phyloP scores from a whole-genome alignment of 768 basidiomycete genomes.

The Exsudoporus frostii region DNA sequence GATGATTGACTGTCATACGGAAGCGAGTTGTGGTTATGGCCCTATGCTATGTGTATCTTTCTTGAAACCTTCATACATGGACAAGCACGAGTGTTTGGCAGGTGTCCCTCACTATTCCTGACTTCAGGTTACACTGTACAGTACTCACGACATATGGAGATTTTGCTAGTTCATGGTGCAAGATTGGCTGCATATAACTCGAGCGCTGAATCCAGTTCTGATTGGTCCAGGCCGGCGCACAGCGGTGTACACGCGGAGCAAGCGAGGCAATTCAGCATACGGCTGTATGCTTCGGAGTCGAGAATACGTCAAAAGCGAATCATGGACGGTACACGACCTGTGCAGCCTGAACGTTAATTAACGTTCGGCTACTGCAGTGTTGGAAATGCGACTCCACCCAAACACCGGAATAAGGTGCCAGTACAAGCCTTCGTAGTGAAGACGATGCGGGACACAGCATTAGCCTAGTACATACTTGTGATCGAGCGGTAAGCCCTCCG shows the following conservation, averaged over 20 bases:
- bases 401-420: background rate
- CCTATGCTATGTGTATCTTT: slow-evolving; percentile 20
- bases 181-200: background rate
- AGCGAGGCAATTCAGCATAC: slow-evolving; percentile 9
- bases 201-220: background rate
- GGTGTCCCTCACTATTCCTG: slow-evolving; percentile 6
- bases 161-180: background rate
- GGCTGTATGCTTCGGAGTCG: slow-evolving; percentile 4
- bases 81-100: slow-evolving; percentile 12
- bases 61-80: slow-evolving; percentile 16
- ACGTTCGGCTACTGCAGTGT: slow-evolving; percentile 3
- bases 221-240: background rate
- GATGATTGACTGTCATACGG: slow-evolving; percentile 19
- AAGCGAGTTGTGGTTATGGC: slow-evolving; percentile 12
- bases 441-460: slow-evolving; percentile 10
- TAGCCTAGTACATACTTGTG: background rate
- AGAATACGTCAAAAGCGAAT: slow-evolving; percentile 17
- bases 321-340: background rate
- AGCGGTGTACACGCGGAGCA: slow-evolving; percentile 14
- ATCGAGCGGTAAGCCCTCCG: background rate
- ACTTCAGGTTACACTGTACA: slow-evolving; percentile 25
- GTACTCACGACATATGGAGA: slow-evolving; percentile 21
- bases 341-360: background rate
- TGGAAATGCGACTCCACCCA: slow-evolving; percentile 1
- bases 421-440: slow-evolving; percentile 2